Evolutionary conservation across 371 early-diverging fungal species (phyloP), one percentile per base, ranked within the genome.

Genomic region (Mortierella sp.): DNA sequence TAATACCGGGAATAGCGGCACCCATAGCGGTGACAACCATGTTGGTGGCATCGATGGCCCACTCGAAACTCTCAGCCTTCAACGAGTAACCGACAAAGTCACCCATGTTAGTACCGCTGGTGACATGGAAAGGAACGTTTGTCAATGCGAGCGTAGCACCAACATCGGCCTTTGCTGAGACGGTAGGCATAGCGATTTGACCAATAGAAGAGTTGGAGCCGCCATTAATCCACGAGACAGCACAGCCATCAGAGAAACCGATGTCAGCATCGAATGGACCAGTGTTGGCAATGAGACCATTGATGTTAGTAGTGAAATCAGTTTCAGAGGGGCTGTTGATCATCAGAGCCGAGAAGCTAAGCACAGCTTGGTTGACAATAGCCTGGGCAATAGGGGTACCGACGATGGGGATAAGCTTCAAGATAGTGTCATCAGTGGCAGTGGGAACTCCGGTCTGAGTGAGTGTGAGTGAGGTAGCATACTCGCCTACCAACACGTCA

Each of bases 201-300:
- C 90, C 90, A 45, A 90, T 77, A n/a, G 70, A 57, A 9, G 48
- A 8, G 41, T 66, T 67, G n/a, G 67, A 50, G 32, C 67, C 84
- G n/a, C 80, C 81, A 40, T 83, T 86, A 40, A 86, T 69, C 92
- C 92, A 92, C 40, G 70, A 68, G 40, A 90, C 87, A 7, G 77
- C 83, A 40, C 89, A 75, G 15, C 86, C 85, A 33, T 47, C 59
- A 43, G 88, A 88, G 86, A 92, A 92, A 19, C 73, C 53, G 52
- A 92, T 90, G 0, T 82, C 74, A 15, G 92, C 89, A 67, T 81
- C 86, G 63, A 92, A 83, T 19, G 87, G 88, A 70, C 92, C 92
- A 47, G 92, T 89, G 64, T 87, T 86, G 47, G 76, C 85, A 63
- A 90, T 87, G 13, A 80, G 62, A 69, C 92, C 92, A 61, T 79